Base-by-base conservation (phyloP, 139 green algal genomes). In the Micromonas commoda region DNA sequence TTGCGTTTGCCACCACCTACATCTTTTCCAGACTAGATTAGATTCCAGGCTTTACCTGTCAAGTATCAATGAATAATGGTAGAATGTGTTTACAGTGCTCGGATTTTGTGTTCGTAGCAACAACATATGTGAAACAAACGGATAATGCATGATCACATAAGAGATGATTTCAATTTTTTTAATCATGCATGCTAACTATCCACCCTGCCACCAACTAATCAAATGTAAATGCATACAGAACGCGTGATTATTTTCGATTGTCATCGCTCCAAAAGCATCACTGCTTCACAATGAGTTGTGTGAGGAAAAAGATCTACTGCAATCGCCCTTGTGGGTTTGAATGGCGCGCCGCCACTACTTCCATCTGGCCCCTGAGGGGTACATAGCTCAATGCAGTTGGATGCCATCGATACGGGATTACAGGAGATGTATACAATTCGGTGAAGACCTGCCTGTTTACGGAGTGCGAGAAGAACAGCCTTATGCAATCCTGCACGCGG, bases 281-380 rank as follows among this genome's bases (percentile, higher is more conserved):
- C 74, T 4, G 87, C 45, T 64, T 87, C 83, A 71, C 81, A 86
- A 61, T 87, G 83, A 1, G 24, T 23, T 29, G 83, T 87, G 57
- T 87, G 83, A 9, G 83, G 83, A 38, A 87, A 87, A 16, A 87
- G 63, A 64, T 87, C 83, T 0, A 86, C 75, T 24, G 83, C 83
- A 1, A 86, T 52, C 21, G 83, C 80, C 3, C 74, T 77, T 21
- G 78, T 52, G 21, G 80, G 80, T 21, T 20, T 13, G 65, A 87
- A 85, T 1, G 83, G 61, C 0, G 54, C 53, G 73, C 45, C 33
- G 28, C 77, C 28, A 20, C 66, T n/a, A 57, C 34, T 72, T 0
- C 61, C 33, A 2, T 57, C 5, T 73, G 45, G n/a, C 69, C 45
- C 54, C 29, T 76, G 26, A 19, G 80, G 80, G 1, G 71, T 73